Evolutionary conservation across 805 yeast genomes (phyloP).

Genomic region (Starmerella floris): DNA sequence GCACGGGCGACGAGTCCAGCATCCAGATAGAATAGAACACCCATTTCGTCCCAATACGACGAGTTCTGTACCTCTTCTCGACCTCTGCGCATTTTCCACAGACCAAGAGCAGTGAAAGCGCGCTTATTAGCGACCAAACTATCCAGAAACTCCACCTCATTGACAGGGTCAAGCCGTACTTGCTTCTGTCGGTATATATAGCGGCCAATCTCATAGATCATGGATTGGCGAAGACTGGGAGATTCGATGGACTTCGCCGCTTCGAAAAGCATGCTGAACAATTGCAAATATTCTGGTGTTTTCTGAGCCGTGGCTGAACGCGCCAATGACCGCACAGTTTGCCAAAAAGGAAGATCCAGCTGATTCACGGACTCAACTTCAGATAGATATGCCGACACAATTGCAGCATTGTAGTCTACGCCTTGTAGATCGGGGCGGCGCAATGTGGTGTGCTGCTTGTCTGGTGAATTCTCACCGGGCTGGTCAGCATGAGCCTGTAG

Average conservation of each 20-base stretch:
- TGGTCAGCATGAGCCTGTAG: not conserved
- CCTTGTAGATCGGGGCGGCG: not conserved
- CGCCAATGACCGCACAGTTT: slow-evolving; percentile 8
- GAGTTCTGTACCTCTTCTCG: slow-evolving; percentile 13
- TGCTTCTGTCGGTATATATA: slow-evolving; percentile 16
- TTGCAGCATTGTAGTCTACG: not conserved
- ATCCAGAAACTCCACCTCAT: slow-evolving; percentile 23
- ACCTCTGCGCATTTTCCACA: slow-evolving; percentile 16
- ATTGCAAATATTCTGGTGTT: slow-evolving; percentile 6
- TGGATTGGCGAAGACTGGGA: slow-evolving; percentile 1
- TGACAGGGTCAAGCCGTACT: slow-evolving; percentile 22
- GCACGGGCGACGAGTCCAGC: slow-evolving; percentile 17
- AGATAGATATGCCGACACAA: not conserved
- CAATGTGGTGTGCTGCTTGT: not conserved
- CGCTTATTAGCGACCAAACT: slow-evolving; percentile 14
- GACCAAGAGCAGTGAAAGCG: slow-evolving; percentile 14
- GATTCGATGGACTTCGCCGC: slow-evolving; percentile 15
- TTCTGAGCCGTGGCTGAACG: not conserved
- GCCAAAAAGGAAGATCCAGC: slow-evolving; percentile 17
- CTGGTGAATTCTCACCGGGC: not conserved
- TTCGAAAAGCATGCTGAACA: slow-evolving; percentile 17
- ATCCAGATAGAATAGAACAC: slow-evolving; percentile 19
- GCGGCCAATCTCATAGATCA: slow-evolving; percentile 13
- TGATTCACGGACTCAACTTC: slow-evolving; percentile 4
- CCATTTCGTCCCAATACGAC: slow-evolving; percentile 20